Percentiles rank a stretch among this genome's conserved stretches.
Conservation (phyloP, 345 rosid genomes). For the Pistacia integerrima region DNA sequence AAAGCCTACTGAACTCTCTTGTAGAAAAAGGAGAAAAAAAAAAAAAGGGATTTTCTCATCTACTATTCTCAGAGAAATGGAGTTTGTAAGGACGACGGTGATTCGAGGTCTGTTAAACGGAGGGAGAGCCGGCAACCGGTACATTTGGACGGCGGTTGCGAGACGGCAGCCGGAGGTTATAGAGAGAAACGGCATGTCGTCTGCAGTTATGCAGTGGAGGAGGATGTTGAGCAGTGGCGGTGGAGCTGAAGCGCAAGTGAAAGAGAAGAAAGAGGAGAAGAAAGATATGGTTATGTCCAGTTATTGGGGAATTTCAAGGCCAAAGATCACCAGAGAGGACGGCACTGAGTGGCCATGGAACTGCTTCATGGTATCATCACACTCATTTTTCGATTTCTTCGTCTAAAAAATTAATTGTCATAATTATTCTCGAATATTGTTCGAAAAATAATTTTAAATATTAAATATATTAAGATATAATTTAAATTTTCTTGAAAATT, state of each 20-base stretch:
- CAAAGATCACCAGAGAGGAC: conserved; percentile 56
- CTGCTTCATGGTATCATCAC: conserved; percentile 55
- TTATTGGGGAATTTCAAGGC: conserved; percentile 77
- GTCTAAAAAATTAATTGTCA: no score
- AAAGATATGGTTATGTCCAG: conserved; percentile 37
- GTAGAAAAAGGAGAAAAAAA: no score
- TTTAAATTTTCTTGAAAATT: no score
- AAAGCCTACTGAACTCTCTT: no score
- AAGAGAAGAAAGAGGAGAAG: conserved; percentile 24
- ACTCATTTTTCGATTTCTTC: not conserved
- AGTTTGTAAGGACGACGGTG: conserved; percentile 24
- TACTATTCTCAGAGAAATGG: no score
- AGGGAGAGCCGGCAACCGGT: conserved; percentile 11
- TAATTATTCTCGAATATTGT: no score
- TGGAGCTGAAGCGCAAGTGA: conserved; percentile 18
- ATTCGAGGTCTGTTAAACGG: conserved; percentile 28
- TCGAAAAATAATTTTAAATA: no score
- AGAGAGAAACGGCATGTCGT: conserved; percentile 6
- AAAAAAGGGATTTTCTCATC: conserved; percentile 1
- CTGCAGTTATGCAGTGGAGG: conserved; percentile 21
- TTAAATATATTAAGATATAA: no score
- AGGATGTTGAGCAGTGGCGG: conserved; percentile 24
- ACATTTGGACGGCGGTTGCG: conserved; percentile 14
- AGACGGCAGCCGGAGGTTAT: not conserved
- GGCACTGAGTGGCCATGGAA: conserved; percentile 88